Conservation (phyloP, 1,139 yeast genomes). For the Diutina mesorugosa region DNA sequence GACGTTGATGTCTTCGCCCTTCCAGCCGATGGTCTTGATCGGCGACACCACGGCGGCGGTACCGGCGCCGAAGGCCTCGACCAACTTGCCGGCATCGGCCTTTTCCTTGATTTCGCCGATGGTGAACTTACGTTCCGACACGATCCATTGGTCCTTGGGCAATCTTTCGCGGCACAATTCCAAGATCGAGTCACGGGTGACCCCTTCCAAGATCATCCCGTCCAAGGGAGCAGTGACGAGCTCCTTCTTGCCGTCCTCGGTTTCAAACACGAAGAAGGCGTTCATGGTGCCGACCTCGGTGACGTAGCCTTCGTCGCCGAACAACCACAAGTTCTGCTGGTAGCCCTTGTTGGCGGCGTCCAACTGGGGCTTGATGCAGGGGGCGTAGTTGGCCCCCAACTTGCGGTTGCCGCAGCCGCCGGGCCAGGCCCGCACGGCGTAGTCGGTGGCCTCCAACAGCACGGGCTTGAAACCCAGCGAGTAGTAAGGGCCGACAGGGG, state of each 20-base stretch:
- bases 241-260: constrained; percentile 73
- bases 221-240: constrained; percentile 93
- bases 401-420: constrained; percentile 95
- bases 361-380: constrained; percentile 80
- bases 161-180: constrained; percentile 64
- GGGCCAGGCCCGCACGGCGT: constrained; percentile 98
- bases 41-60: constrained; percentile 97
- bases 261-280: constrained; percentile 68
- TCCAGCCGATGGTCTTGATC: constrained; percentile 74
- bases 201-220: constrained; percentile 95
- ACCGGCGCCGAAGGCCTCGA: constrained; percentile 95
- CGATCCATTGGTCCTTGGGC: constrained; percentile 60
- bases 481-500: constrained; percentile 93
- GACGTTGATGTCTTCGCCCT: constrained; percentile 55
- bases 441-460: constrained; percentile 82
- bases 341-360: constrained; percentile 83
- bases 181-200: constrained; percentile 84
- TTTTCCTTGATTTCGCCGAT: constrained; percentile 70
- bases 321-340: constrained; percentile 93
- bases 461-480: constrained; percentile 92
- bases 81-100: constrained; percentile 66
- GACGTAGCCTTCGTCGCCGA: constrained; percentile 78
- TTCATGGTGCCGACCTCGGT: constrained; percentile 99
- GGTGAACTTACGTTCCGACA: constrained; percentile 72
- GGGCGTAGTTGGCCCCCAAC: constrained; percentile 96